These are phyloP conservation scores for Curvularia hawaiiensis DNA, from an alignment of 2,329 filamentous ascomycete species.

Conservation along the genomic window DNA sequence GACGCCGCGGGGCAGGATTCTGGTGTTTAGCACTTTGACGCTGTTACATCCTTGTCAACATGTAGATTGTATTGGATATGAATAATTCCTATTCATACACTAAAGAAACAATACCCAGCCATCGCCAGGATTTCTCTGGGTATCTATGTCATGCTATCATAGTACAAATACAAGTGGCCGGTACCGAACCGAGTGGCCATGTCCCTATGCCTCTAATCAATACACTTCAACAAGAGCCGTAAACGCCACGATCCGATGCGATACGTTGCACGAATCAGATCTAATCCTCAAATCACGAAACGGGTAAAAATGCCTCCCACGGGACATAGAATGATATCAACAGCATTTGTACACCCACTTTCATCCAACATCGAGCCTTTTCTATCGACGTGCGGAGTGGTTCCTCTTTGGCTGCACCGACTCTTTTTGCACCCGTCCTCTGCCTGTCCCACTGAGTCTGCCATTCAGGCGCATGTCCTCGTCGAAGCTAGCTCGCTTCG, in stretches of 20 bases:
- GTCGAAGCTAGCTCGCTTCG: constrained; percentile 20
- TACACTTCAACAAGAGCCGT: constrained; percentile 10
- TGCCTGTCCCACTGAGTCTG: constrained; percentile 34
- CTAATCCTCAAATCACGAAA: constrained; percentile 5
- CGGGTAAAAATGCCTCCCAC: neutral
- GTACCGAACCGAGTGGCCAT: constrained; percentile 8
- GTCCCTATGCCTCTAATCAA: constrained; percentile 4
- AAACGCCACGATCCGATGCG: constrained; percentile 22
- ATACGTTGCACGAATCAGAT: constrained; percentile 3
- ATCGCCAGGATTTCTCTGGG: constrained; percentile 13
- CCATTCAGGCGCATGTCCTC: constrained; percentile 21
- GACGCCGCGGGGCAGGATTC: neutral
- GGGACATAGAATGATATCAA: neutral
- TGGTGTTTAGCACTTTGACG: neutral
- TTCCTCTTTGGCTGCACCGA: constrained; percentile 32
- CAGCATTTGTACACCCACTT: constrained; percentile 2
- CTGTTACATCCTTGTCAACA: neutral
- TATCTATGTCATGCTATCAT: constrained; percentile 21
- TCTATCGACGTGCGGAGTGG: constrained; percentile 25
- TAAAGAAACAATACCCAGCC: constrained; percentile 13
- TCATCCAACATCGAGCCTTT: neutral
- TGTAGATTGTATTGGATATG: neutral
- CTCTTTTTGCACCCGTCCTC: constrained; percentile 39
- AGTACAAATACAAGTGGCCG: constrained; percentile 22
- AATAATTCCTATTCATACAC: constrained; percentile 5